phyloP scores from a whole-genome alignment of 345 rosid species.

The Moringa oleifera region DNA sequence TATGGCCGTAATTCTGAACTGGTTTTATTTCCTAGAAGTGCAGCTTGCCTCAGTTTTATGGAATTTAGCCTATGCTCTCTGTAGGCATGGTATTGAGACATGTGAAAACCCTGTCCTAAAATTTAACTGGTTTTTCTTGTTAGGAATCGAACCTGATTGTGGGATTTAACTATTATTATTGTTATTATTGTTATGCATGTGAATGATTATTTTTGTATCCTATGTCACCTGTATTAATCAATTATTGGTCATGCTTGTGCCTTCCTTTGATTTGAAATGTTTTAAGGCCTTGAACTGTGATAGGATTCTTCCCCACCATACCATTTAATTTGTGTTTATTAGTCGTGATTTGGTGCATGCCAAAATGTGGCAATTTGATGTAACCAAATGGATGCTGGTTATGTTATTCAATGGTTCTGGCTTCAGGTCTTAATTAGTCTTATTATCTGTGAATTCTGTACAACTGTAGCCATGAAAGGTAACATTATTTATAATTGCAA shows the following conservation, averaged over 20 bases:
- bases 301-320: background rate
- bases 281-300: no score
- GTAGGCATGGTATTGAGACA: background rate
- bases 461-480: background rate
- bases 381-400: background rate
- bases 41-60: background rate
- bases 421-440: background rate
- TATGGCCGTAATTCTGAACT: background rate
- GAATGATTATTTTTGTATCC: background rate
- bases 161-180: background rate
- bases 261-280: no score
- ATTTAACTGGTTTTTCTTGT: background rate
- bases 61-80: background rate
- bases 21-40: background rate
- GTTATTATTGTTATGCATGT: background rate
- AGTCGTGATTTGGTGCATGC: background rate
- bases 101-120: background rate
- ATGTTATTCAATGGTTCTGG: background rate
- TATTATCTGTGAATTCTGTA: background rate
- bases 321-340: background rate
- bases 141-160: background rate
- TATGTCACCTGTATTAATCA: background rate
- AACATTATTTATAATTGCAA: no score
- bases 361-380: background rate
- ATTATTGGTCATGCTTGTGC: background rate